These are phyloP conservation scores for Quercus robur DNA, from an alignment of 306 rosid genomes.

Conservation along the genomic window DNA sequence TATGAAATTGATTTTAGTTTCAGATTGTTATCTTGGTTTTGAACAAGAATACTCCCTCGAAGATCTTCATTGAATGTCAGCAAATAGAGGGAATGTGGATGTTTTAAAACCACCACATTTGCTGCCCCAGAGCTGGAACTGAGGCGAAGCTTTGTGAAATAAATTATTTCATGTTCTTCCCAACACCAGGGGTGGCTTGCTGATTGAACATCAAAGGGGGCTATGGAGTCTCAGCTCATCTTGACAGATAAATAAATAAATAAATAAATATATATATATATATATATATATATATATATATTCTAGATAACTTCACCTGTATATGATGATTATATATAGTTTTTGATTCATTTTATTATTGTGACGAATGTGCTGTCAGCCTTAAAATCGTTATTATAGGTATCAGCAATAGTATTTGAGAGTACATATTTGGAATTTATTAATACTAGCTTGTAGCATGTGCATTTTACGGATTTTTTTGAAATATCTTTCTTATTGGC, in stretches of 20 bases:
- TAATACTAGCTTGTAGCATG: too few relatives aligned
- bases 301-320: not conserved
- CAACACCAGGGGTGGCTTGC: not conserved
- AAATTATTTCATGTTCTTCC: not conserved
- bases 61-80: constrained; percentile 11
- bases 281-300: not conserved
- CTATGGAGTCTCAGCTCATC: not conserved
- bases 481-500: too few relatives aligned
- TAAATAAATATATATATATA: not conserved
- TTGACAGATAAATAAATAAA: not conserved
- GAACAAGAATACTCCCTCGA: constrained; percentile 73
- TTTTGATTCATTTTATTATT: too few relatives aligned
- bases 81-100: constrained; percentile 1
- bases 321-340: too few relatives aligned
- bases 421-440: too few relatives aligned
- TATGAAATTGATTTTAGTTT: constrained; percentile 65
- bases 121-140: not conserved
- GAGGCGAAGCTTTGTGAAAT: not conserved
- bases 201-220: not conserved
- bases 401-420: too few relatives aligned
- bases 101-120: not conserved
- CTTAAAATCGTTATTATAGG: too few relatives aligned
- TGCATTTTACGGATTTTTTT: too few relatives aligned
- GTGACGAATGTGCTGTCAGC: too few relatives aligned
- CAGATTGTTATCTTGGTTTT: constrained; percentile 90